phyloP scores from a whole-genome alignment of 1,284 basidiomycete species.

The Rhodotorula sp. region DNA sequence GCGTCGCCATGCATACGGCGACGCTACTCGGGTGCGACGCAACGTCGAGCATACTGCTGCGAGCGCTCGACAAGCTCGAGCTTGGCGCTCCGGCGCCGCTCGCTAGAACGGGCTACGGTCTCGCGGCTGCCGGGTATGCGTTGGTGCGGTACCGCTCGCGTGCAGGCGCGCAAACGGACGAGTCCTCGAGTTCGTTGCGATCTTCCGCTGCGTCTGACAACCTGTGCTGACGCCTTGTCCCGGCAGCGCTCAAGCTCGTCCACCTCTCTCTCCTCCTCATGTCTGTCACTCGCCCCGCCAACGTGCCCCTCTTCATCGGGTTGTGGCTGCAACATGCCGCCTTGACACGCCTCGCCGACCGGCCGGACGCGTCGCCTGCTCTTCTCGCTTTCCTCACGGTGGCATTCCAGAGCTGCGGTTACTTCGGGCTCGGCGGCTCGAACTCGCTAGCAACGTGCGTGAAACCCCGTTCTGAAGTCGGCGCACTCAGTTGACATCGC shows the following conservation, averaged over 20 bases:
- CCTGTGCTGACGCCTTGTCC: background rate
- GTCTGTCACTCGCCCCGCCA: conserved; percentile 7
- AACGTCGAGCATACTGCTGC: background rate
- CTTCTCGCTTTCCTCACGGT: conserved; percentile 4
- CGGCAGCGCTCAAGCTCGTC: conserved; percentile 1
- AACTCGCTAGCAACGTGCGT: conserved; percentile 44
- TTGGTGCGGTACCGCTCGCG: background rate
- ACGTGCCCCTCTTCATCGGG: conserved; percentile 19
- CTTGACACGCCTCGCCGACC: background rate
- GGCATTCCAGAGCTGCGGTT: conserved; percentile 23
- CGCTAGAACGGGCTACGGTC: background rate
- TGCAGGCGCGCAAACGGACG: background rate
- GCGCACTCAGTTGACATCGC: too few relatives aligned
- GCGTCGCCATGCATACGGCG: background rate
- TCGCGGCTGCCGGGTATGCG: background rate
- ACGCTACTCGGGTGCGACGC: background rate
- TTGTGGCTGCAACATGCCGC: conserved; percentile 17
- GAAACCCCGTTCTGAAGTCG: background rate
- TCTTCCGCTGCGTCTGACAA: too few relatives aligned
- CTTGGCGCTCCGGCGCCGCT: background rate
- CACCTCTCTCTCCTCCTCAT: conserved; percentile 13
- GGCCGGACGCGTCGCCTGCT: background rate
- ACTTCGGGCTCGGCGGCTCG: conserved; percentile 42
- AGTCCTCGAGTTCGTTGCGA: background rate
- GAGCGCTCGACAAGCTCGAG: background rate